Base-by-base conservation (phyloP, 169 alveolate species). In the Cryptosporidium viatorum region DNA sequence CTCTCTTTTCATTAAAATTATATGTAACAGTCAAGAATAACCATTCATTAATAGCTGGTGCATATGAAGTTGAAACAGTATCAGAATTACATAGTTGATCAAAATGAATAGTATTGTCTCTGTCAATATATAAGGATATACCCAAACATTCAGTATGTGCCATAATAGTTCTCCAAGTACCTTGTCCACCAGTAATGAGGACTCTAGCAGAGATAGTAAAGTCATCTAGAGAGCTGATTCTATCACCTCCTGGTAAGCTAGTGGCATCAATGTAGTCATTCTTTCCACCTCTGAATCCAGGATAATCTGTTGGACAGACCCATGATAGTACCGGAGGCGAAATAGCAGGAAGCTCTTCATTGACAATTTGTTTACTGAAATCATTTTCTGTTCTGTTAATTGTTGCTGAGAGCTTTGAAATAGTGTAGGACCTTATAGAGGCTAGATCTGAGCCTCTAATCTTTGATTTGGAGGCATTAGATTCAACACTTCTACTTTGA, bases 191-290 rank as follows among this genome's bases (percentile, higher is more conserved):
- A 23, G 84, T 52, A 29, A 91, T 86, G 26, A 73, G 43, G 14
- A 92, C 89, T 29, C 86, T 70, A 8, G 89, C 74, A n/a, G 94
- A 80, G 21, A 92, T n/a, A 5, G 92, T 91, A 59, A 93, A 93
- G 58, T 93, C 94, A 23, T 65, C 74, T 37, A 93, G 75, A 16
- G 93, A 86, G 21, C 84, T 33, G 10, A 93, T 51, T 10, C 74
- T 74, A 29, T 71, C 84, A 5, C 93, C 94, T 10, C 93, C 93
- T 21, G 94, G 94, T 48, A 92, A 39, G 41, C 80, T 75, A 3
- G 80, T 71, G 51, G 91, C 73, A n/a, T 93, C 94, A 23, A 93
- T 92, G 69, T 26, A 93, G 51, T 93, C 95, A 69, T 84, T 86
- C 31, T 84, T 31, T 14, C 92, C 84, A 3, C 94, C 94, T 51